Conservation (phyloP, 2,329 filamentous ascomycete species). For the Huntiella bhutanensis region DNA sequence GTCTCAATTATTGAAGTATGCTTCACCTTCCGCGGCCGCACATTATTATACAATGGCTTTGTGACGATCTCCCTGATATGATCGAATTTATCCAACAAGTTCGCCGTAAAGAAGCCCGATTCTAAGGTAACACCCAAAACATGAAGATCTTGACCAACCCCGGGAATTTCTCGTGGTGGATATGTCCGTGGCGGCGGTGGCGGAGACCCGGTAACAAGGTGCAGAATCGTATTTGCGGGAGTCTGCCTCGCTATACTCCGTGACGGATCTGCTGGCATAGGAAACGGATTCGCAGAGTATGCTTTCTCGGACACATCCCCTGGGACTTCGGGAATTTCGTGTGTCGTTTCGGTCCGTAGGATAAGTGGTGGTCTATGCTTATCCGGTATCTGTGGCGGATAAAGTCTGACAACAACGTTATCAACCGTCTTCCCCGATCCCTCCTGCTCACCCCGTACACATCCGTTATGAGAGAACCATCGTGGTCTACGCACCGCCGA, state of each 20-base stretch:
- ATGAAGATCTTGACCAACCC: slow-evolving; percentile 3
- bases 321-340: too few relatives aligned
- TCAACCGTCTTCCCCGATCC: too few relatives aligned
- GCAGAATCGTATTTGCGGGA: background rate
- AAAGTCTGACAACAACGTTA: too few relatives aligned
- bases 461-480: too few relatives aligned
- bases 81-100: slow-evolving; percentile 12
- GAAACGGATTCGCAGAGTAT: background rate
- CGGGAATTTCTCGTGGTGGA: background rate
- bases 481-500: too few relatives aligned
- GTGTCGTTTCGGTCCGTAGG: too few relatives aligned
- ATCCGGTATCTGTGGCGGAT: too few relatives aligned
- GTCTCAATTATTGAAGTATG: slow-evolving; percentile 10
- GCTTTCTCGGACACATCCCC: too few relatives aligned
- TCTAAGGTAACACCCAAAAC: slow-evolving; percentile 8
- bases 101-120: slow-evolving; percentile 9
- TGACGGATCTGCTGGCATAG: background rate
- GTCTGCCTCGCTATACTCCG: background rate
- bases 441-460: too few relatives aligned
- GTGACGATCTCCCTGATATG: slow-evolving; percentile 11
- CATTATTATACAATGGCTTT: slow-evolving; percentile 5
- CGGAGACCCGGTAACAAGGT: background rate
- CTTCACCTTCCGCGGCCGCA: slow-evolving; percentile 11
- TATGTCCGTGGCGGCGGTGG: background rate
- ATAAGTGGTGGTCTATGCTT: too few relatives aligned